These are phyloP conservation scores for Ceratopteris richardii DNA, from an alignment of 75 land plant genomes.

Conservation along the genomic window DNA sequence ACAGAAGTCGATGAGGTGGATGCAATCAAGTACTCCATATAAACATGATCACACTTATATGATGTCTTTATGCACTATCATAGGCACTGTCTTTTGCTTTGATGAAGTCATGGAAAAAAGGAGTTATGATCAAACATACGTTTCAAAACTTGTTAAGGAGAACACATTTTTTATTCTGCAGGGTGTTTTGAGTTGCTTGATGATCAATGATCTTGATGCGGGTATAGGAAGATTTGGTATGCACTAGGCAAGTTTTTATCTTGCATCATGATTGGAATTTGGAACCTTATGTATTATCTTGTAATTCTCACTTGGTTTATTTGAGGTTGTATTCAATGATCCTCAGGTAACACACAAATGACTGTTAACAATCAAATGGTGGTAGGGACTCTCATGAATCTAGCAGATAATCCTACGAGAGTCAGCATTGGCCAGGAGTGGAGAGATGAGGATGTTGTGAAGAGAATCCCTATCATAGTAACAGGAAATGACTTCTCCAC, in stretches of 20 bases:
- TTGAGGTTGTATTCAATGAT: background rate
- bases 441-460: constrained; percentile 65
- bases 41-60: too few relatives aligned
- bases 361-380: constrained; percentile 98
- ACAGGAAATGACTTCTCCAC: constrained; percentile 96
- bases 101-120: too few relatives aligned
- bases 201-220: constrained; percentile 97
- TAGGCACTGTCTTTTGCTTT: too few relatives aligned
- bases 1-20: too few relatives aligned
- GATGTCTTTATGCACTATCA: too few relatives aligned
- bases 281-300: background rate
- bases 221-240: constrained; percentile 96
- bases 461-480: constrained; percentile 79
- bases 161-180: constrained; percentile 12
- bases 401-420: constrained; percentile 88
- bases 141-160: too few relatives aligned
- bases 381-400: constrained; percentile 89
- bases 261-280: background rate
- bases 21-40: too few relatives aligned
- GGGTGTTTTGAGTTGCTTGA: constrained; percentile 95
- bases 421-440: constrained; percentile 90
- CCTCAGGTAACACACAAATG: constrained; percentile 75
- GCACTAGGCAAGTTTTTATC: constrained; percentile 15
- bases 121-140: too few relatives aligned
- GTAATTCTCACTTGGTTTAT: constrained; percentile 5